These are phyloP conservation scores for Solanum gandarillasii DNA, from an alignment of 257 asterid species.

Conservation along the genomic window DNA sequence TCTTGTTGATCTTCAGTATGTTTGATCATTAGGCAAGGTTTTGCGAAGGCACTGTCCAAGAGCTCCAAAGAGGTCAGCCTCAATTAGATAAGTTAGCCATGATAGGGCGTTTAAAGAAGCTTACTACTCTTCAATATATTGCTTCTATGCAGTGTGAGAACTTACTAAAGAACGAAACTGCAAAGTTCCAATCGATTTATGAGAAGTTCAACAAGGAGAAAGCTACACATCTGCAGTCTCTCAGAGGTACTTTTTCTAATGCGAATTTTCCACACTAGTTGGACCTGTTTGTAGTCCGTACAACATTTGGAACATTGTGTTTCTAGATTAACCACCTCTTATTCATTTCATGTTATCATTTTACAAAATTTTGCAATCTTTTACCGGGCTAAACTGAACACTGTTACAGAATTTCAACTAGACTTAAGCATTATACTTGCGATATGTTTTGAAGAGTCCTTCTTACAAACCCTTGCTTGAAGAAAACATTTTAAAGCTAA, in stretches of 20 bases:
- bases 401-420: not conserved
- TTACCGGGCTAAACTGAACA: not conserved
- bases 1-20: conserved; percentile 4
- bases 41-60: conserved; percentile 72
- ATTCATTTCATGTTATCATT: not conserved
- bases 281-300: not conserved
- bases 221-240: conserved; percentile 52
- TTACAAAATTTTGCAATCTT: not conserved
- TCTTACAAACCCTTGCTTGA: not conserved
- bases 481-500: not conserved
- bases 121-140: conserved; percentile 10
- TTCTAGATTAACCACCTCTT: not conserved
- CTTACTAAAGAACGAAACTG: conserved; percentile 56
- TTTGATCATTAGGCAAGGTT: conserved; percentile 57
- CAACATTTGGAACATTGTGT: not conserved
- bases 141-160: conserved; percentile 67
- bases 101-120: conserved; percentile 2
- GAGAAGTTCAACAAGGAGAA: conserved; percentile 74
- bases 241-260: conserved; percentile 43
- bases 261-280: not conserved
- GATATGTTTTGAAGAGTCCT: not conserved
- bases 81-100: conserved; percentile 1
- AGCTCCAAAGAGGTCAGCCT: conserved; percentile 79
- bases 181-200: conserved; percentile 50
- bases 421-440: not conserved